Conservation (phyloP, 257 asterid species). For the Knoxia roxburghii region DNA sequence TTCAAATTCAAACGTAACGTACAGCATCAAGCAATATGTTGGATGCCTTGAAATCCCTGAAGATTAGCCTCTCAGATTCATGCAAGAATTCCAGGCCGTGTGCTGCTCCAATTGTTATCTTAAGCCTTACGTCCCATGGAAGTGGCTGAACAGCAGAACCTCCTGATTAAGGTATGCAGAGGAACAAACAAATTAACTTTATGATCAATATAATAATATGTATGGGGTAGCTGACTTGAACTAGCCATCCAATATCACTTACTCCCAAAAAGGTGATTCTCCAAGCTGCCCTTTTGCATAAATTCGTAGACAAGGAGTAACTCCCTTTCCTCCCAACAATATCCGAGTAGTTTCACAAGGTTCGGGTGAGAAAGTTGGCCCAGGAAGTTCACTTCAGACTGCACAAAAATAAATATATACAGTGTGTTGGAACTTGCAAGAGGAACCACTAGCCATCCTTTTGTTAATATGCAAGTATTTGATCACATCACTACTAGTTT, state of each 20-base stretch:
- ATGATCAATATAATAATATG: no score
- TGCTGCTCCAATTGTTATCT: constrained; percentile 63
- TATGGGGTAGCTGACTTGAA: no score
- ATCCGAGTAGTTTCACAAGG: constrained; percentile 78
- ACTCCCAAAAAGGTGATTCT: constrained; percentile 95
- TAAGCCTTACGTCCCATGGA: constrained; percentile 64
- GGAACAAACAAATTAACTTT: background rate
- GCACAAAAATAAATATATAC: constrained; percentile 26
- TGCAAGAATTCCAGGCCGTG: constrained; percentile 69
- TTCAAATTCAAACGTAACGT: constrained; percentile 9
- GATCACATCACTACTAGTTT: no score
- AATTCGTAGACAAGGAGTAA: constrained; percentile 78
- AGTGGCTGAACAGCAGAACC: constrained; percentile 70
- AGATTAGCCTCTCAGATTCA: constrained; percentile 49
- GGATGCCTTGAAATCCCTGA: constrained; percentile 78
- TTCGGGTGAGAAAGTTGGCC: constrained; percentile 80
- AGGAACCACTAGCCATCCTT: no score
- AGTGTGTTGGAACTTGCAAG: background rate
- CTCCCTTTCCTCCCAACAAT: constrained; percentile 75
- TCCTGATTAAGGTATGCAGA: constrained; percentile 29
- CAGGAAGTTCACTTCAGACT: constrained; percentile 83
- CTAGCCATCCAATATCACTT: constrained; percentile 20
- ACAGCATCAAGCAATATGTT: constrained; percentile 80
- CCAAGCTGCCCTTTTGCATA: constrained; percentile 95
- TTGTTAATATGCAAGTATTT: no score